Evolutionary conservation across 1,284 basidiomycete species (phyloP), one percentile per base, ranked within the genome.

Genomic region (Coniferiporia weirii): DNA sequence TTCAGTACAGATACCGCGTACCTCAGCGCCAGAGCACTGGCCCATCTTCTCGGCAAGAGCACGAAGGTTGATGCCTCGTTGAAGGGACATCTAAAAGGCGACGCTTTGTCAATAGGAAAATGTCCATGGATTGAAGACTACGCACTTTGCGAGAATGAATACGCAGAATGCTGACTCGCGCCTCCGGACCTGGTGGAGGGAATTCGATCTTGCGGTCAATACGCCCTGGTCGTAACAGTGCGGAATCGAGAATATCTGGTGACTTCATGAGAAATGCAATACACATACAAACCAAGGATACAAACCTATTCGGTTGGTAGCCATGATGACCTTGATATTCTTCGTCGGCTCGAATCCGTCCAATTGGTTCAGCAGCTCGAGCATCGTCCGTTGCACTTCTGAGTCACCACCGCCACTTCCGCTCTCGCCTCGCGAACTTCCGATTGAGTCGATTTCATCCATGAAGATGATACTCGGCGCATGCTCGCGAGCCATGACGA

Each of bases 321-420:
- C 95, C 95, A 98, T 98, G 77, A 98, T 97, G 68, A 98, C 91
- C 79, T 99, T 98, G 81, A 98, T 98, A 73, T 98, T 98, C 80
- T 98, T 96, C 46, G 94, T 93, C 48, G 93, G 83, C 77, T 98
- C 96, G 73, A 99, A 99, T 10, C 96, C 96, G 69, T 99, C 96
- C 59, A 99, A 77, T 77, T 98, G 96, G 73, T 98, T 98, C 68
- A 98, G 76, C 70, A 97, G 73, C 76, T 99, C 96, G 73, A 98
- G 77, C 96, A 98, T 98, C 62, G 96, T 99, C 61, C 96, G 80
- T 77, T 99, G 96, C 59, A 98, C 96, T 74, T 98, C 96, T 4
- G 93, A 96, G 70, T 99, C 96, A 1, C 94, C 93, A 48, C 90
- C 86, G 0, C 92, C 91, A 27, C 91, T 91, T 10, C 92, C 91